phyloP scores from a whole-genome alignment of 1,284 basidiomycete genomes.

The Leccinum subatratum region DNA sequence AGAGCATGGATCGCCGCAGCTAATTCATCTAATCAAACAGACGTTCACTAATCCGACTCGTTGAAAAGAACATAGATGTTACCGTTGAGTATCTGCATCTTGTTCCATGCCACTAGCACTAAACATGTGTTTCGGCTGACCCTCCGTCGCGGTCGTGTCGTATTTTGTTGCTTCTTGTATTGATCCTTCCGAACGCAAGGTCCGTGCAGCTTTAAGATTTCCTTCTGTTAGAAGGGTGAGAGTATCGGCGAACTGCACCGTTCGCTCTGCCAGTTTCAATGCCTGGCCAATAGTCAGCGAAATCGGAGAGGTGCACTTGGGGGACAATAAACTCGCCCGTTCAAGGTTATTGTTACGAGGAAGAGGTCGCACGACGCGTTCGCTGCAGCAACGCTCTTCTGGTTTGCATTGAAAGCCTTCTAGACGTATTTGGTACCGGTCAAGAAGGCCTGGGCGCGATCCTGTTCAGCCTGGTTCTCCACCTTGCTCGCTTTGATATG shows the following conservation, averaged over 20 bases:
- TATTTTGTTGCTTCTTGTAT: conserved; percentile 63
- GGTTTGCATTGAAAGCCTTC: conserved; percentile 71
- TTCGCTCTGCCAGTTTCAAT: conserved; percentile 85
- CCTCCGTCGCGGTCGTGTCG: conserved; percentile 72
- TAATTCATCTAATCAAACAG: conserved; percentile 53
- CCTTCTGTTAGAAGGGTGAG: conserved; percentile 74
- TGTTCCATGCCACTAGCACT: conserved; percentile 84
- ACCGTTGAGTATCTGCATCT: conserved; percentile 82
- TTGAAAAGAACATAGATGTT: conserved; percentile 16
- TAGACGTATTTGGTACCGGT: conserved; percentile 66
- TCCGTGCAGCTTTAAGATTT: conserved; percentile 72
- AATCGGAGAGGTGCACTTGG: conserved; percentile 17
- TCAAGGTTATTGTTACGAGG: no score
- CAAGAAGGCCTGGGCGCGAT: conserved; percentile 54
- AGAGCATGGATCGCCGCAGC: conserved; percentile 82
- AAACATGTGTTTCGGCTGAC: conserved; percentile 69
- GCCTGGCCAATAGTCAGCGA: conserved; percentile 44
- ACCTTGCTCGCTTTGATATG: conserved; percentile 80
- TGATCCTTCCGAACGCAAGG: conserved; percentile 67
- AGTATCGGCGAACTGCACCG: conserved; percentile 50
- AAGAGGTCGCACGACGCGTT: no score
- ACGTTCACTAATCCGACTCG: neutral
- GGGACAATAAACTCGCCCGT: no score
- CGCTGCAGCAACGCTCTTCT: no score
- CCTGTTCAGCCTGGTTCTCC: conserved; percentile 52